Evolutionary conservation across 495 filamentous ascomycete genomes (phyloP).

Genomic region (Gamarada debralockiae): DNA sequence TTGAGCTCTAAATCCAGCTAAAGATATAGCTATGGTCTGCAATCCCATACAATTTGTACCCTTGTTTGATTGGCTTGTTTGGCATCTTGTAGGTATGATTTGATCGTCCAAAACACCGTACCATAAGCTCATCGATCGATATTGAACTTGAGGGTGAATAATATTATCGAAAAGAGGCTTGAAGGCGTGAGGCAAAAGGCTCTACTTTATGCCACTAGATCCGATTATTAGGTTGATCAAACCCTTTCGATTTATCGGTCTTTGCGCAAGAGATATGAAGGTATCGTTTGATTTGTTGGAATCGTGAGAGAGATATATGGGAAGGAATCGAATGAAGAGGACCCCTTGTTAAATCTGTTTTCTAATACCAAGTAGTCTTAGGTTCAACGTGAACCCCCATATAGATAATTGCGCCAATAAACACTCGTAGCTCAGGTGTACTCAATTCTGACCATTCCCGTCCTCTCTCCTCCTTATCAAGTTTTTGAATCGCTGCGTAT

Average conservation of each 20-base stretch:
- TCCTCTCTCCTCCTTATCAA: background rate
- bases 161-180: too few relatives aligned
- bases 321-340: background rate
- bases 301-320: background rate
- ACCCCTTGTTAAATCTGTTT: background rate
- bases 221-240: background rate
- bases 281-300: background rate
- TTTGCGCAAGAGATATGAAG: too few relatives aligned
- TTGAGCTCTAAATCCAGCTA: slow-evolving; percentile 6
- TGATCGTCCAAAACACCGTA: too few relatives aligned
- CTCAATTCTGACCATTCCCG: background rate
- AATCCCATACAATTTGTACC: too few relatives aligned
- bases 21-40: slow-evolving; percentile 2
- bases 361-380: too few relatives aligned
- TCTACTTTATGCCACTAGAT: background rate
- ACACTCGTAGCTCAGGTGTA: background rate
- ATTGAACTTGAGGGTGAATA: too few relatives aligned
- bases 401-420: slow-evolving; percentile 8
- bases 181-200: background rate
- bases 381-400: background rate
- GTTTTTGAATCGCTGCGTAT: background rate
- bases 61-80: too few relatives aligned
- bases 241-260: background rate
- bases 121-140: too few relatives aligned
- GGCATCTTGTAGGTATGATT: too few relatives aligned